Evolutionary conservation across 1,139 yeast species (phyloP).

Genomic region (Yamadazyma membranifaciens): DNA sequence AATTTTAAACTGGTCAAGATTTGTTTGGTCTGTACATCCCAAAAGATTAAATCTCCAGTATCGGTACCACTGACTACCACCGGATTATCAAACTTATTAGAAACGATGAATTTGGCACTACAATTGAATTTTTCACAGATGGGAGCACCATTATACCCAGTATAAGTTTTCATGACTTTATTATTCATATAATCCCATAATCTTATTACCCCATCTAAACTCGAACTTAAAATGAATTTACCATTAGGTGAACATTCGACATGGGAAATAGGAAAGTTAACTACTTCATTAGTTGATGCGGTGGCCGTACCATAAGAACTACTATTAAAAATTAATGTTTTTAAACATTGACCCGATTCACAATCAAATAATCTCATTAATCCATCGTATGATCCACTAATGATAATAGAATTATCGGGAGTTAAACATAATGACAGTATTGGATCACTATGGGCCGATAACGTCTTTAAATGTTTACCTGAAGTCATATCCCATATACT

Average conservation of each 20-base stretch:
- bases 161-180: conserved; percentile 72
- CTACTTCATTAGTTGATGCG: conserved; percentile 52
- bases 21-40: conserved; percentile 75
- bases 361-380: conserved; percentile 85
- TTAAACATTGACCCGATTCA: conserved; percentile 85
- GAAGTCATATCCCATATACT: conserved; percentile 83
- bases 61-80: conserved; percentile 69
- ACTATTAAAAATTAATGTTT: conserved; percentile 75
- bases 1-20: conserved; percentile 37
- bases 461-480: conserved; percentile 70
- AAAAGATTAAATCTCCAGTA: conserved; percentile 54
- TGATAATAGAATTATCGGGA: conserved; percentile 80
- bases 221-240: conserved; percentile 70
- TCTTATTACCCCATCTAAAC: conserved; percentile 75
- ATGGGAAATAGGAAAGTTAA: conserved; percentile 65
- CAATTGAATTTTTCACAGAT: conserved; percentile 48
- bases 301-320: conserved; percentile 58
- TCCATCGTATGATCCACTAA: conserved; percentile 91
- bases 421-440: conserved; percentile 71
- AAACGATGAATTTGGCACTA: conserved; percentile 46
- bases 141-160: conserved; percentile 31
- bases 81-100: conserved; percentile 22
- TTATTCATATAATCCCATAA: conserved; percentile 84
- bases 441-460: conserved; percentile 94
- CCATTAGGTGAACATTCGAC: conserved; percentile 83